Conservation (phyloP, 2,329 filamentous ascomycete species). For the Verticillium zaregamsianum region DNA sequence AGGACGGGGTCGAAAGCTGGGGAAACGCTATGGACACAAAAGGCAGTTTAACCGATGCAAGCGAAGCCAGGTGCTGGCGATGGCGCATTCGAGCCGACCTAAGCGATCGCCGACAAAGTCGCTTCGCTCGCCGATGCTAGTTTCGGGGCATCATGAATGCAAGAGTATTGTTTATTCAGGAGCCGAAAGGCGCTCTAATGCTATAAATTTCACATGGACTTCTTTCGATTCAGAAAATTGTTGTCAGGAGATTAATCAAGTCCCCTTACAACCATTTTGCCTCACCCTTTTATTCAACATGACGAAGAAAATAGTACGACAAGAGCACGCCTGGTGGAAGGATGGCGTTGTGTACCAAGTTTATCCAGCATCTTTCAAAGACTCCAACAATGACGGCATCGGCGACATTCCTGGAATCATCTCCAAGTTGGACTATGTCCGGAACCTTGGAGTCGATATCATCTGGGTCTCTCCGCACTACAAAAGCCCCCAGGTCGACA, state of each 20-base stretch:
- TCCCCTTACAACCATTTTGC: too few species aligned
- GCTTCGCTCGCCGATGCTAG: too few species aligned
- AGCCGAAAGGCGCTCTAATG: too few species aligned
- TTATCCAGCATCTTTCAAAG: conserved; percentile 52
- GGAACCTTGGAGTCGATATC: conserved; percentile 45
- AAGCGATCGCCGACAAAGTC: background rate
- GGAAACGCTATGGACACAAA: background rate
- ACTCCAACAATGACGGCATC: conserved; percentile 49
- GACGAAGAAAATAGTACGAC: too few species aligned
- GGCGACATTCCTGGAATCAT: conserved; percentile 51
- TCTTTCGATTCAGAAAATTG: too few species aligned
- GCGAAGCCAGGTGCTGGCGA: background rate
- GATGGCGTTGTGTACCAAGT: conserved; percentile 51
- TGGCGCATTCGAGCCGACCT: background rate
- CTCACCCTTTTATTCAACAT: too few species aligned
- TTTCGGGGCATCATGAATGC: too few species aligned
- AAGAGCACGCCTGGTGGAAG: conserved; percentile 42
- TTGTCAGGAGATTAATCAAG: too few species aligned
- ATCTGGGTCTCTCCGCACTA: conserved; percentile 38
- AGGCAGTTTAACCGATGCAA: background rate
- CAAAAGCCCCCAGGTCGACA: conserved; percentile 42
- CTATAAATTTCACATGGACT: too few species aligned
- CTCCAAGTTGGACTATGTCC: conserved; percentile 47
- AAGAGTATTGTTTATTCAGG: too few species aligned
- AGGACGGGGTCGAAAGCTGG: background rate